Evolutionary conservation across 208 protist genomes (phyloP).

Genomic region (Leishmania arabica): DNA sequence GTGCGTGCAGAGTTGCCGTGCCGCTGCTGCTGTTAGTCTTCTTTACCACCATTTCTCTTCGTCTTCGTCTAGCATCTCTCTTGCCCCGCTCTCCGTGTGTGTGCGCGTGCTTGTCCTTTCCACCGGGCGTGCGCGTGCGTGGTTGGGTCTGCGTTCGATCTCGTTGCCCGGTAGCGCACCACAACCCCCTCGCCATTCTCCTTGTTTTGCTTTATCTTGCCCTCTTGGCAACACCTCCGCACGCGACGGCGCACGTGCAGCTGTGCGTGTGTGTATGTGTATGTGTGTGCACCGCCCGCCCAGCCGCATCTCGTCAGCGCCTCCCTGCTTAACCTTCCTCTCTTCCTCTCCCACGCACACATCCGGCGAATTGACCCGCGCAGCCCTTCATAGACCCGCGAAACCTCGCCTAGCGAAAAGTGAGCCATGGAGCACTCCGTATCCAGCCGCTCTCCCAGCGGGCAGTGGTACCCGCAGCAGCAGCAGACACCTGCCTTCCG

Average conservation of each 20-base stretch:
- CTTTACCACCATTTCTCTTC: neutral
- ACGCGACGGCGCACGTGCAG: neutral
- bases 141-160: neutral
- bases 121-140: too few species aligned
- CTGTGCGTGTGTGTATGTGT: too few species aligned
- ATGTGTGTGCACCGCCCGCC: too few species aligned
- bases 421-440: slow-evolving; percentile 17
- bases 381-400: neutral
- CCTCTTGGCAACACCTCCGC: neutral
- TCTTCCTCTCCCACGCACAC: neutral
- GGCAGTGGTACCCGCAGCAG: slow-evolving; percentile 51
- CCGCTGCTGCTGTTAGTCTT: neutral
- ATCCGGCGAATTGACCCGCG: neutral
- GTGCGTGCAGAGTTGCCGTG: neutral
- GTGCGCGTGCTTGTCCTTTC: neutral
- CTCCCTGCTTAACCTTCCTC: neutral
- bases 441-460: slow-evolving; percentile 34
- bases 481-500: neutral
- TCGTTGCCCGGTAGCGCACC: neutral
- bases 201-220: neutral
- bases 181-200: neutral
- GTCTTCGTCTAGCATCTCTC: neutral
- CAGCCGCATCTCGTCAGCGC: neutral
- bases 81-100: neutral
- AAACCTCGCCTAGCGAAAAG: neutral